Base-by-base conservation (phyloP, 768 basidiomycete species). In the Trametes maxima region DNA sequence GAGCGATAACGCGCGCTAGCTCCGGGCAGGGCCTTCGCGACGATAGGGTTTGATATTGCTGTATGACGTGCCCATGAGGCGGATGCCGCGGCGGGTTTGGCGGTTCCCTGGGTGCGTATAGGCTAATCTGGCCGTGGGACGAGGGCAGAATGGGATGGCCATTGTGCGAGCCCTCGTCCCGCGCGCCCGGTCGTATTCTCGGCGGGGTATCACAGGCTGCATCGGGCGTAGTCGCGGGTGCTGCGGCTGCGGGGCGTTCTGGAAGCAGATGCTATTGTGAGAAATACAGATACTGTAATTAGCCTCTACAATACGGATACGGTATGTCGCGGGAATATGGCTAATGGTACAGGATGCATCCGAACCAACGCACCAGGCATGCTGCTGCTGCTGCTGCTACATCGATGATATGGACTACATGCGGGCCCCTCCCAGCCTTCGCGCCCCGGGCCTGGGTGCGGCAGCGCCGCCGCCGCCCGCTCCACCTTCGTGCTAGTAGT, bases 311-410 rank as follows among this genome's bases (percentile, higher is more conserved):
- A 40, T 40, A 48, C 46, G 39, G 48, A 48, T 49, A 50, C 48
- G 57, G 48, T 49, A 58, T 49, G 17, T 36, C 21, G 56, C 6
- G 40, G 48, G 44, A 24, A 45, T 49, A 43, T 60, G 59, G 36
- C 59, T 60, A 54, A 42, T 60, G 52, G 53, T 60, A 60, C 59
- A 60, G 59, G 44, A 57, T 57, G 45, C 21, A 28, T 10, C 39
- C 52, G 52, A 40, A 24, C 24, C 21, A 13, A 47, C 45, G 45
- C 44, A 56, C 44, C 54, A 56, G 47, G 55, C 55, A 57, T 54
- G 28, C 14, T 14, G 24, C 33, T 28, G 28, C 28, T 33, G 28
- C 28, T 33, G 28, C 43, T 44, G 43, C 43, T 44, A 21, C 21
- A 44, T 44, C 43, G 28, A 33, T 33, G 28, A 33, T n/a, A 16